phyloP scores from a whole-genome alignment of 2,329 filamentous ascomycete species.

The Alternaria panax region DNA sequence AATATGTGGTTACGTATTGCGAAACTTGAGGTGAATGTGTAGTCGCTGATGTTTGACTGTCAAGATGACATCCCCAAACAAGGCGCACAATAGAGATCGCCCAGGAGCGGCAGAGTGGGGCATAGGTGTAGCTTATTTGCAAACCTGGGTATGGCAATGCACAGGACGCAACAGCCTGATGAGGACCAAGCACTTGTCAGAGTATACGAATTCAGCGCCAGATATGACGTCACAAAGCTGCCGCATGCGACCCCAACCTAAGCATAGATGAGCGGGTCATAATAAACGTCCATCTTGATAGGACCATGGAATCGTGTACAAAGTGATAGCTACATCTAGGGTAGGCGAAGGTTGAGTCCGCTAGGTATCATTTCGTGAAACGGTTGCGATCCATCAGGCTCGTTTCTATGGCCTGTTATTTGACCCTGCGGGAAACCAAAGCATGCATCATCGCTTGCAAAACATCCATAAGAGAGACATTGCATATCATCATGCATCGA shows the following conservation, averaged over 20 bases:
- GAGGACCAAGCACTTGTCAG: not conserved
- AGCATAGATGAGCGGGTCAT: not conserved
- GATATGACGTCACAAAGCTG: slow-evolving; percentile 6
- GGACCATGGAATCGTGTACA: slow-evolving; percentile 11
- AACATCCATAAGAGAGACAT: slow-evolving; percentile 25
- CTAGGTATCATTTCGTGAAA: slow-evolving; percentile 50
- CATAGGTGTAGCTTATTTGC: slow-evolving; percentile 10
- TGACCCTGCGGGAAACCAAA: slow-evolving; percentile 29
- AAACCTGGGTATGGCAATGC: not conserved
- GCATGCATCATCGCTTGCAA: slow-evolving; percentile 23
- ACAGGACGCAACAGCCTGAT: not conserved
- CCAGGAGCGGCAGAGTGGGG: slow-evolving; percentile 3
- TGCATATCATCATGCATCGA: slow-evolving; percentile 13
- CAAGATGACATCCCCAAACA: not conserved
- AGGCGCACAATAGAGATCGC: not conserved
- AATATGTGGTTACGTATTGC: not conserved
- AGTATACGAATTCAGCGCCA: not conserved
- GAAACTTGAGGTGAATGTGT: not conserved
- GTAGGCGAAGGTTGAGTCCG: slow-evolving; percentile 41
- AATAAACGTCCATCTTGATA: not conserved
- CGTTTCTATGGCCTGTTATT: slow-evolving; percentile 32
- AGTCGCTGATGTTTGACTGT: not conserved
- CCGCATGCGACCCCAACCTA: not conserved
- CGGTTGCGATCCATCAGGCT: slow-evolving; percentile 30
- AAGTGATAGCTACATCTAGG: slow-evolving; percentile 25